Evolutionary conservation across 2,329 filamentous ascomycete genomes (phyloP), one percentile per base, ranked within the genome.

Genomic region (Arthrobotrys sphaeroides): DNA sequence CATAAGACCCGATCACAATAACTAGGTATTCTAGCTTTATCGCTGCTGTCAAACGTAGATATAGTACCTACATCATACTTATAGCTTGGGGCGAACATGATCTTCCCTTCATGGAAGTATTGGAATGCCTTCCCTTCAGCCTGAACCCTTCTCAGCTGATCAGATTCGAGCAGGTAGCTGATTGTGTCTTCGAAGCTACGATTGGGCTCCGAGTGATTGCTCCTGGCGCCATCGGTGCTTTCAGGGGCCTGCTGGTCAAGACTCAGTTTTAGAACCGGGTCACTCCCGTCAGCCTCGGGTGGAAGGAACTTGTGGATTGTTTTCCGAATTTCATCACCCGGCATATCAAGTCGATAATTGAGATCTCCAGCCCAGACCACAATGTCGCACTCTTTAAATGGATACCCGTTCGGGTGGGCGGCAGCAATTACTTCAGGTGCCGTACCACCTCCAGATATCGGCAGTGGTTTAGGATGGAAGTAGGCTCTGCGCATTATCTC

Each of bases 1-100:
- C 80, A 99, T 0, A 99, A 83, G 49, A 99, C 94, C 13, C 95
- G 90, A 83, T 99, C 95, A 81, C 95, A 99, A 94, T 95, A 99
- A 81, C 93, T 97, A 1, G 95, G 95, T 1, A 92, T 91, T 62
- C 96, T 88, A 77, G 90, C 90, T 84, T 99, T 99, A 81, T 98
- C 95, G 78, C 94, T 97, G 0, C 94, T 93, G 83, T 99, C 96
- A 81, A 97, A 99, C 28, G 93, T 87, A 1, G 92, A 92, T 31
- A 97, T 88, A 28, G 91, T 96, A n/a, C 95, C 95, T 26, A 97
- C 86, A 80, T 99, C 96, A 79, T 99, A 99, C 82, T 99, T 99
- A 83, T 99, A 99, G 0, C 95, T 96, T 1, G 95, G 95, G 13
- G 98, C 82, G 80, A 99, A 99, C 0, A 88, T 88, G 67, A 99